Conservation (phyloP, 768 basidiomycete species). For the Collybiopsis luxurians region DNA sequence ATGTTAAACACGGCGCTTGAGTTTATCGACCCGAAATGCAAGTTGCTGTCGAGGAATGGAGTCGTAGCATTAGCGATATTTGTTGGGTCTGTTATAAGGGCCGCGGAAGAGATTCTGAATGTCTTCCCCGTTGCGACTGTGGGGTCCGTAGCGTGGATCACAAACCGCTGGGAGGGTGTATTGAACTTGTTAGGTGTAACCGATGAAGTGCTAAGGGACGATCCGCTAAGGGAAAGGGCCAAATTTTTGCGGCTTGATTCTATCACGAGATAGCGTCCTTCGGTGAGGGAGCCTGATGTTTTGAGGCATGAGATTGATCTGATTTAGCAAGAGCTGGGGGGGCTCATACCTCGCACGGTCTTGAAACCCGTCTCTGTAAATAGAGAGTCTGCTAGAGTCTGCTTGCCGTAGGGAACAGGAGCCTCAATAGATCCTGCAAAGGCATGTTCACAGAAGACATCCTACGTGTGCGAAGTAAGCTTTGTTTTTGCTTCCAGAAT, state of each 20-base stretch:
- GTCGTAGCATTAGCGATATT: neutral
- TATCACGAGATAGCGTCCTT: constrained; percentile 8
- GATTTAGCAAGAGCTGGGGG: neutral
- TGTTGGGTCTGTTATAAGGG: neutral
- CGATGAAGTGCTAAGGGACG: neutral
- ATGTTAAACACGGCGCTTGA: constrained; percentile 5
- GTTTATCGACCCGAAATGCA: neutral
- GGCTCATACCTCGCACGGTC: constrained; percentile 2
- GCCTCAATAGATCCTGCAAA: constrained; percentile 3
- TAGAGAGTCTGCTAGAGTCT: neutral
- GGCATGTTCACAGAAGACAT: constrained; percentile 3
- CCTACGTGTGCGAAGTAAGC: constrained; percentile 1
- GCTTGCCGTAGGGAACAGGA: constrained; percentile 4
- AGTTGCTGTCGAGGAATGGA: neutral
- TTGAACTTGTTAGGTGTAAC: neutral
- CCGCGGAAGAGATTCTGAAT: constrained; percentile 5
- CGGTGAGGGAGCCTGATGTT: constrained; percentile 1
- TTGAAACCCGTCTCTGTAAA: constrained; percentile 8
- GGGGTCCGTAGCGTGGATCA: constrained; percentile 7
- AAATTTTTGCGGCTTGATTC: constrained; percentile 1
- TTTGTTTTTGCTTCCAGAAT: neutral
- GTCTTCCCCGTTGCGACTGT: neutral
- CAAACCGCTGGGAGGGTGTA: constrained; percentile 4
- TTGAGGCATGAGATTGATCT: neutral
- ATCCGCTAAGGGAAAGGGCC: neutral